Evolutionary conservation across 441 rosid species (phyloP).

Genomic region (Arabidopsis hybrid): DNA sequence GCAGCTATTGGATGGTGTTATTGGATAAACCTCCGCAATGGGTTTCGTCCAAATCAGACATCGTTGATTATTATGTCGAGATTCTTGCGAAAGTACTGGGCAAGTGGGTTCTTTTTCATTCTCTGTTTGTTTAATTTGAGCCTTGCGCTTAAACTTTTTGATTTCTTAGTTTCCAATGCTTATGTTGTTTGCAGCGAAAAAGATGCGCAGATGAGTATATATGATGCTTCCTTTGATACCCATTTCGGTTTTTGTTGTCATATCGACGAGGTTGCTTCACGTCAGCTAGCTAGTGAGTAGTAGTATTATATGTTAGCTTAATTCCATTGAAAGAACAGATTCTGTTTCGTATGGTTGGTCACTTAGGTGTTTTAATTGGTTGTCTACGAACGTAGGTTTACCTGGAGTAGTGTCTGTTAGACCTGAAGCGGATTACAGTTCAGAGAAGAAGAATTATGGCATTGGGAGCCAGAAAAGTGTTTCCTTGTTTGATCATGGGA

Average conservation of each 20-base stretch:
- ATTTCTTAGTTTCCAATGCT: not conserved
- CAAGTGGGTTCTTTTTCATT: constrained; percentile 49
- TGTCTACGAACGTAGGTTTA: constrained; percentile 51
- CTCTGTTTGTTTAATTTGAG: not conserved
- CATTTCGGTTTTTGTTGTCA: constrained; percentile 82
- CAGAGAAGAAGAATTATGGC: constrained; percentile 53
- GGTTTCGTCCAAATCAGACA: constrained; percentile 56
- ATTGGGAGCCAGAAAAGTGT: constrained; percentile 41
- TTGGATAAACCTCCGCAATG: constrained; percentile 61
- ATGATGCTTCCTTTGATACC: constrained; percentile 62
- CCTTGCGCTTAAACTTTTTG: not conserved
- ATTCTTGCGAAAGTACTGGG: constrained; percentile 62
- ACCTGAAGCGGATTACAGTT: constrained; percentile 61
- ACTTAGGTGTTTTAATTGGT: not conserved
- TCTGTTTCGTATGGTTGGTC: constrained; percentile 11
- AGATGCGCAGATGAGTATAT: constrained; percentile 82
- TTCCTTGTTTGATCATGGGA: constrained; percentile 66
- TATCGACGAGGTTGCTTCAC: constrained; percentile 66
- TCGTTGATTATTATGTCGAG: constrained; percentile 64
- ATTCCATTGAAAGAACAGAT: constrained; percentile 10
- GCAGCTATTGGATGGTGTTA: constrained; percentile 69
- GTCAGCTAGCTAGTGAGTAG: constrained; percentile 59
- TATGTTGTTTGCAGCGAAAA: constrained; percentile 51
- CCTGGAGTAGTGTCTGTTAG: constrained; percentile 76
- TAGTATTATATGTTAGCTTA: not conserved